Base-by-base conservation (phyloP, 345 rosid species). In the Orychophragmus violaceus region DNA sequence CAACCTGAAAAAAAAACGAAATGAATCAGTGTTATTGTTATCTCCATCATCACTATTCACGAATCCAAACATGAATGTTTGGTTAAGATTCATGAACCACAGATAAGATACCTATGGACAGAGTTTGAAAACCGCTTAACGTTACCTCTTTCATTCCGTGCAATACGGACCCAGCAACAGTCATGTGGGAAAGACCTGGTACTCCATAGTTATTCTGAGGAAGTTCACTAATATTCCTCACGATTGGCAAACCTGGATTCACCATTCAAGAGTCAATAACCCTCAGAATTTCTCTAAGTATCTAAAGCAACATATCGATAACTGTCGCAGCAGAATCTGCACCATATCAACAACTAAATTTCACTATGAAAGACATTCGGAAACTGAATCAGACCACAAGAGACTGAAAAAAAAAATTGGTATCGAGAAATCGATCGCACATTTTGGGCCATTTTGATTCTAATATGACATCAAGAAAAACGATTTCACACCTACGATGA, bases 101-200 rank as follows among this genome's bases (percentile, higher is more conserved):
- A n/a, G n/a, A n/a, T n/a, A n/a, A n/a, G n/a, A n/a, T n/a, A 21
- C 22, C 0, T 4, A 46, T 8, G 56, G 30, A 1, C 19, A 36
- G 1, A 24, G 33, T 2, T 13, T 48, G 18, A 28, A 45, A 13
- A 30, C n/a, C n/a, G n/a, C n/a, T n/a, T n/a, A n/a, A 36, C 41
- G 5, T n/a, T 68, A 86, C 96, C 85, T 88, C 97, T 78, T 78
- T 88, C 86, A 91, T 64, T 41, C 91, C 98, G 52, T 88, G 87
- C 61, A 81, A 56, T 23, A 84, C 75, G 1, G 97, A 82, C 16
- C 97, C 87, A 19, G 92, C 83, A 46, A 90, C 63, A 25, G 90
- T 93, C 29, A 82, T 82, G 72, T 93, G 97, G 12, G 97, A 85
- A 53, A 90, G 83, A 16, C 97, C 98, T 51, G 66, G 72, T 56